Percentiles rank a stretch among this genome's conserved stretches.
Evolutionary conservation across 257 asterid genomes (phyloP).

Genomic region (Solanum chiquidenum): DNA sequence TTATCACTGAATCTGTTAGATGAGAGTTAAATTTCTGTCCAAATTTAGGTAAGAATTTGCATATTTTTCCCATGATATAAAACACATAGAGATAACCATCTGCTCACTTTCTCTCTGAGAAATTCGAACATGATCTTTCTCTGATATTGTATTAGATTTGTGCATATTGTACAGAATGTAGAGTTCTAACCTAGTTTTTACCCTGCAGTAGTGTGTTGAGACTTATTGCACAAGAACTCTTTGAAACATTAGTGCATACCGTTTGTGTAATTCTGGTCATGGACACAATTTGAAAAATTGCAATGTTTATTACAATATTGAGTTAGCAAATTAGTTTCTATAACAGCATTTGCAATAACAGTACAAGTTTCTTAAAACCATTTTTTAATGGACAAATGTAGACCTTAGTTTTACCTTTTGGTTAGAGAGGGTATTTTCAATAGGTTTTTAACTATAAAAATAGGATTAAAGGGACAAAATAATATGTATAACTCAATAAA

Average conservation of each 20-base stretch:
- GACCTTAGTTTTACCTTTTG: background rate
- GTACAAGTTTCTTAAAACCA: background rate
- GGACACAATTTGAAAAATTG: background rate
- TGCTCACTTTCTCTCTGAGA: constrained; percentile 8
- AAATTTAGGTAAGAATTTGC: background rate
- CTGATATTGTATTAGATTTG: constrained; percentile 9
- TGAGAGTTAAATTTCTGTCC: background rate
- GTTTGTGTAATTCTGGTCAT: background rate
- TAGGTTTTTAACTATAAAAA: background rate
- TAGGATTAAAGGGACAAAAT: background rate
- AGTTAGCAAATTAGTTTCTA: background rate
- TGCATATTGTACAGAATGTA: constrained; percentile 36
- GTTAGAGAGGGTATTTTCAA: background rate
- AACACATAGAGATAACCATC: constrained; percentile 1
- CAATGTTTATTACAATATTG: background rate
- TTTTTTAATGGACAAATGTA: background rate
- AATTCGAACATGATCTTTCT: constrained; percentile 5
- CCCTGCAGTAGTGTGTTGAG: background rate
- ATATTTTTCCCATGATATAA: constrained; percentile 7
- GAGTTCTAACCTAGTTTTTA: constrained; percentile 15
- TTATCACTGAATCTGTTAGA: background rate
- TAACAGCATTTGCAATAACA: background rate
- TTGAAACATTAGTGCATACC: background rate
- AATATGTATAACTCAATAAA: background rate
- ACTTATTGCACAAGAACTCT: background rate